Conservation (phyloP, 2,329 filamentous ascomycete genomes). For the Xylaria digitata region DNA sequence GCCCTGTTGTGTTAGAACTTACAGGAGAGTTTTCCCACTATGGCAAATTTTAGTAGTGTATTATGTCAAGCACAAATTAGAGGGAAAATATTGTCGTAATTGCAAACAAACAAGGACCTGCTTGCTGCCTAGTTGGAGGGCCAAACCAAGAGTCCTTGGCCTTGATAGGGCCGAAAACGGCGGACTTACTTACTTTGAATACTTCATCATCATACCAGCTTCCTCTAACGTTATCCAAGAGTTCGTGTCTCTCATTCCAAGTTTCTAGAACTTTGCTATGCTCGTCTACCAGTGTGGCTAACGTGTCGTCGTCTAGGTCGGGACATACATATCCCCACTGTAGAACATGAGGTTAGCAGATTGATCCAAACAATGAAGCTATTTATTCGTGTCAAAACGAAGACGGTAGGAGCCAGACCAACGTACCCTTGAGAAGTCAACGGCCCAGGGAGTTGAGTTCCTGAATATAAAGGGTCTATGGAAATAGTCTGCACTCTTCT, state of each 20-base stretch:
- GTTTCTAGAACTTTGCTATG: background rate
- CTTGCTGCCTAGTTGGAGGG: background rate
- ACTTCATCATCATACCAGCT: conserved; percentile 14
- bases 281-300: background rate
- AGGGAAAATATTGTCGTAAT: background rate
- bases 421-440: background rate
- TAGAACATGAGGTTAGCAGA: background rate
- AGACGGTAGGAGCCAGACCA: background rate
- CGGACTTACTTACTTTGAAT: conserved; percentile 16
- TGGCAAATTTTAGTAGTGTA: background rate
- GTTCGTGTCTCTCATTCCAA: conserved; percentile 8
- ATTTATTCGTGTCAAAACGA: background rate
- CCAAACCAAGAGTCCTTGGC: background rate
- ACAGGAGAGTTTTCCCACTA: conserved; percentile 22
- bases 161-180: too few species aligned
- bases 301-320: background rate
- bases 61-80: background rate
- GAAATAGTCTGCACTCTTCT: conserved; percentile 21
- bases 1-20: background rate
- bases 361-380: background rate
- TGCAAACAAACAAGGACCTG: background rate
- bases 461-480: conserved; percentile 8
- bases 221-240: background rate
- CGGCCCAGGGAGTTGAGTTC: background rate
- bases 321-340: background rate